phyloP scores from a whole-genome alignment of 768 basidiomycete genomes.

The Sporobolomyces roseus region DNA sequence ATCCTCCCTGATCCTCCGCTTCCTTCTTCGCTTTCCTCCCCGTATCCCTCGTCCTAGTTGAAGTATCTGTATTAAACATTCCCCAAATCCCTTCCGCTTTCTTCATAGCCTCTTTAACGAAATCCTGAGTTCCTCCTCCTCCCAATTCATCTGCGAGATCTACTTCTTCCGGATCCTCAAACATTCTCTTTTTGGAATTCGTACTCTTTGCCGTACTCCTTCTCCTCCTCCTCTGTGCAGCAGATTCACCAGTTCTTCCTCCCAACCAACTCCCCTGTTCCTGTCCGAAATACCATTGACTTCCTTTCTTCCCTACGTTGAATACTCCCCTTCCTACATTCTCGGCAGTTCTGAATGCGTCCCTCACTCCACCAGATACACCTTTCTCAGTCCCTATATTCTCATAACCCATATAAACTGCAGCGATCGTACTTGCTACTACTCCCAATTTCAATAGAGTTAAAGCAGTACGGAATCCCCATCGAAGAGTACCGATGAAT shows the following conservation, averaged over 20 bases:
- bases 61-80: slow-evolving; percentile 10
- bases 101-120: slow-evolving; percentile 6
- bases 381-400: slow-evolving; percentile 24
- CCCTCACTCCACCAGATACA: slow-evolving; percentile 13
- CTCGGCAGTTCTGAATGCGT: not conserved
- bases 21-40: not conserved
- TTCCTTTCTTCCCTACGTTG: slow-evolving; percentile 22
- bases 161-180: slow-evolving; percentile 14
- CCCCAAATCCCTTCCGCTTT: slow-evolving; percentile 10
- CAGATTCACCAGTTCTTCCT: not conserved
- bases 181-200: slow-evolving; percentile 11
- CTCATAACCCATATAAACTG: slow-evolving; percentile 14
- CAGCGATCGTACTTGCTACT: slow-evolving; percentile 16
- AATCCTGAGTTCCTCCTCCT: slow-evolving; percentile 14
- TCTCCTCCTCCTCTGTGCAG: slow-evolving; percentile 1
- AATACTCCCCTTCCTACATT: slow-evolving; percentile 4
- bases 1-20: slow-evolving; percentile 3
- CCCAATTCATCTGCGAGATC: too few species aligned
- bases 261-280: not conserved
- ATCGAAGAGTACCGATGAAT: slow-evolving; percentile 24
- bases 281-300: slow-evolving; percentile 23
- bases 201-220: not conserved
- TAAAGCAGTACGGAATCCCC: slow-evolving; percentile 27
- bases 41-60: not conserved
- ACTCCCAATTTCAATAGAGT: slow-evolving; percentile 36